phyloP scores from a whole-genome alignment of 1,284 basidiomycete genomes.

The Sphagnurus paluster region DNA sequence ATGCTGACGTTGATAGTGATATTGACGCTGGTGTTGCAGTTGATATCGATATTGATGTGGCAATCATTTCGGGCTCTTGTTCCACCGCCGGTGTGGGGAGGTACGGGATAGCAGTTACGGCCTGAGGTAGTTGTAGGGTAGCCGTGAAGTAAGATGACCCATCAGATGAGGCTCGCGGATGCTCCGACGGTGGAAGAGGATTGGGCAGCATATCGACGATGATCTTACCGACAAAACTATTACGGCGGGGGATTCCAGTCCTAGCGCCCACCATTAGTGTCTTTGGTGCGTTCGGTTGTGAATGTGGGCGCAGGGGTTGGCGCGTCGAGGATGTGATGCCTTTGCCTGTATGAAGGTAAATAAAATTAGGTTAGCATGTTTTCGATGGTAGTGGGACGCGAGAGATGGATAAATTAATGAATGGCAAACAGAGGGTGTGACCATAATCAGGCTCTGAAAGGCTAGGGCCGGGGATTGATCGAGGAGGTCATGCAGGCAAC shows the following conservation, averaged over 20 bases:
- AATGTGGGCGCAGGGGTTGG: neutral
- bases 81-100: no score
- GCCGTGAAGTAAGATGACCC: conserved; percentile 6
- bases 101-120: no score
- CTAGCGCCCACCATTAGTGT: neutral
- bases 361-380: no score
- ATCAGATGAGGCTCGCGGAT: conserved; percentile 1
- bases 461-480: conserved; percentile 1
- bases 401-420: neutral
- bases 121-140: no score
- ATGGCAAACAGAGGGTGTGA: neutral
- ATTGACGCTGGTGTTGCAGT: neutral
- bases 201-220: conserved; percentile 22
- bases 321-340: neutral
- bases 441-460: no score
- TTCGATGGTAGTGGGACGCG: no score
- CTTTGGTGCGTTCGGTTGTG: neutral
- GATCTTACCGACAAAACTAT: conserved; percentile 16
- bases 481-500: neutral
- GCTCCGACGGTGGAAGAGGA: conserved; percentile 8
- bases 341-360: neutral
- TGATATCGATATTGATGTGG: neutral
- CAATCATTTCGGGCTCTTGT: no score
- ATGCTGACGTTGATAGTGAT: neutral
- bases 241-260: conserved; percentile 7